Evolutionary conservation across 1,284 basidiomycete genomes (phyloP).

Genomic region (Apiotrichum domesticum): DNA sequence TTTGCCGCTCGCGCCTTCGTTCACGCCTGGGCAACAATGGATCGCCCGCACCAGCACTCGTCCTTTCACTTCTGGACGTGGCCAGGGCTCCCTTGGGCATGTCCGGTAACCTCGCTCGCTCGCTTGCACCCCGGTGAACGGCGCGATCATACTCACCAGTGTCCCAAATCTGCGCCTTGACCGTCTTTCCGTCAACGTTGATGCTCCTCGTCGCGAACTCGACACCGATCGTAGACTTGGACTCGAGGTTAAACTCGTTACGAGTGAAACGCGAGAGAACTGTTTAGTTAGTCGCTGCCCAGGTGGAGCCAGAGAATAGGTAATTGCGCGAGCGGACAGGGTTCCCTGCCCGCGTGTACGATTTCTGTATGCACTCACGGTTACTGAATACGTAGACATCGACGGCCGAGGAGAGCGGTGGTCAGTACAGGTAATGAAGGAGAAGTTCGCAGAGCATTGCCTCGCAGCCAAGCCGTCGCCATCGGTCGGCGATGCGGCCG

Average conservation of each 20-base stretch:
- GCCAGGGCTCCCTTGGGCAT: no score
- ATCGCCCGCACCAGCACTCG: no score
- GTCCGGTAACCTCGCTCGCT: background rate
- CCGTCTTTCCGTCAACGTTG: slow-evolving; percentile 89
- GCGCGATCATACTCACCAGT: slow-evolving; percentile 59
- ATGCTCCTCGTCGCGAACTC: slow-evolving; percentile 97
- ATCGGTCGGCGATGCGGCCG: background rate
- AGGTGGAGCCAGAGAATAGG: no score
- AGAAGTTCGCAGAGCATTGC: background rate
- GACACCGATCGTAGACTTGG: slow-evolving; percentile 98
- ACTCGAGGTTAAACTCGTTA: slow-evolving; percentile 98
- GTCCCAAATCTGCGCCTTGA: slow-evolving; percentile 99
- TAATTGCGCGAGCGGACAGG: no score
- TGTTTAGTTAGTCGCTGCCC: slow-evolving; percentile 17
- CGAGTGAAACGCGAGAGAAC: slow-evolving; percentile 87
- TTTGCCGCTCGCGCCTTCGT: background rate
- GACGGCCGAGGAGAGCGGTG: background rate
- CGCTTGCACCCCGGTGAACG: background rate
- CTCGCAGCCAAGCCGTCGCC: no score
- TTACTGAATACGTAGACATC: slow-evolving; percentile 32
- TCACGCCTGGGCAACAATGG: background rate
- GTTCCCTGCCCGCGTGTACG: no score
- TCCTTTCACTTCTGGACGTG: no score
- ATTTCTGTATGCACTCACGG: slow-evolving; percentile 32
- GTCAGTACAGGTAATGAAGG: background rate